Evolutionary conservation across 352 stramenopile genomes (phyloP).

Genomic region (Phytophthora agathidicida): DNA sequence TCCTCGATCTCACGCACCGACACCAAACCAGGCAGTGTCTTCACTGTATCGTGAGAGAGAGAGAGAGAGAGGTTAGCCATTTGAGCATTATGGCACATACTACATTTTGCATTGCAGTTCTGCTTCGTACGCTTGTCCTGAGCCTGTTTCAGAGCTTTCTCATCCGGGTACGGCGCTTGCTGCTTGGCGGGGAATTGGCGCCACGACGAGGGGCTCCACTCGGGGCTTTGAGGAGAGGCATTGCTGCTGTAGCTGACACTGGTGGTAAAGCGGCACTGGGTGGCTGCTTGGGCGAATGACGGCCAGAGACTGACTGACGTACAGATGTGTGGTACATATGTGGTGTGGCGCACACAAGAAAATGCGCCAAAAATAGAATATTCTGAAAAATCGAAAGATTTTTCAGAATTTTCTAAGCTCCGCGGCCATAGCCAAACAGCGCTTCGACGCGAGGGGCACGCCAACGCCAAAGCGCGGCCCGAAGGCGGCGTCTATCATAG

Average conservation of each 20-base stretch:
- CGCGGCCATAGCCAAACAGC: too few relatives aligned
- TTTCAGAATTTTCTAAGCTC: too few relatives aligned
- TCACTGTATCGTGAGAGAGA: slow-evolving; percentile 68
- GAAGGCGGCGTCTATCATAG: too few relatives aligned
- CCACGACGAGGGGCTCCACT: slow-evolving; percentile 81
- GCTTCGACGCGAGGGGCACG: too few relatives aligned
- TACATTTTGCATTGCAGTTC: neutral
- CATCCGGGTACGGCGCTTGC: slow-evolving; percentile 77
- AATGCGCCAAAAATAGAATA: too few relatives aligned
- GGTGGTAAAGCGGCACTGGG: slow-evolving; percentile 3
- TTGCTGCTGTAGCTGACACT: slow-evolving; percentile 10
- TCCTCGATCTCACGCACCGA: slow-evolving; percentile 96
- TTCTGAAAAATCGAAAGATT: too few relatives aligned
- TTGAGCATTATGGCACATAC: slow-evolving; percentile 29
- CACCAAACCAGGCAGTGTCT: slow-evolving; percentile 91
- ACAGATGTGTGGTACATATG: too few relatives aligned
- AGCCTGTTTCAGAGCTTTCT: slow-evolving; percentile 71
- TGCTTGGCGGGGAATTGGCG: slow-evolving; percentile 81
- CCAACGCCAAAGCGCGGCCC: too few relatives aligned
- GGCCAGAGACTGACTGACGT: slow-evolving; percentile 19
- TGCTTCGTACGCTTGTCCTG: slow-evolving; percentile 65
- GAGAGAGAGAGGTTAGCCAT: too few relatives aligned
- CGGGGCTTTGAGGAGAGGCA: neutral
- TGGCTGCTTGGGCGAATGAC: slow-evolving; percentile 23
- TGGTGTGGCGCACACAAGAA: slow-evolving; percentile 22